Conservation (phyloP, 192 early-diverging fungal species). For the Dimargaris xerosporica region DNA sequence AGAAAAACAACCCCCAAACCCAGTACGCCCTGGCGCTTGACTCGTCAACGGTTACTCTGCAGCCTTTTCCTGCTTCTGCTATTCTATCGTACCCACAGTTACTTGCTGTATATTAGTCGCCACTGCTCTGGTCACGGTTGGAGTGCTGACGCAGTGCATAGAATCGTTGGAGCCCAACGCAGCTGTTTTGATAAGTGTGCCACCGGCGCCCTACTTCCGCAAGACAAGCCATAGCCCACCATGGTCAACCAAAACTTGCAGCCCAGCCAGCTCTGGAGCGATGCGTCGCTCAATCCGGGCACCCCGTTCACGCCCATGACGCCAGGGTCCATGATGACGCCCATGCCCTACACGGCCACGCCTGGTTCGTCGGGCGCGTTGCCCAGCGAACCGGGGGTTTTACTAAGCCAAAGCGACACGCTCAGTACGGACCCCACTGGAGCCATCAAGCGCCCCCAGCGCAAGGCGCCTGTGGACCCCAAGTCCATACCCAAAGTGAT, state of each 20-base stretch:
- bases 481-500: slow-evolving; percentile 36
- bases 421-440: not conserved
- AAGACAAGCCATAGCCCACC: no score
- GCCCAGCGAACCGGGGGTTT: slow-evolving; percentile 2
- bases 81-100: no score
- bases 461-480: slow-evolving; percentile 13
- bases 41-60: no score
- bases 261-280: slow-evolving; percentile 6
- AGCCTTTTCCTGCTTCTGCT: no score
- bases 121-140: no score
- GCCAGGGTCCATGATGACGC: slow-evolving; percentile 5
- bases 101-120: no score
- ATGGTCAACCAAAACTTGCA: slow-evolving; percentile 8
- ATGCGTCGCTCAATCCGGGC: slow-evolving; percentile 7
- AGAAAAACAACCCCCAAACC: no score
- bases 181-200: no score
- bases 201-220: no score
- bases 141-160: no score
- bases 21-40: no score
- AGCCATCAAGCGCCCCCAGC: not conserved
- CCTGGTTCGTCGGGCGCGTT: slow-evolving; percentile 6
- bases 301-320: slow-evolving; percentile 5
- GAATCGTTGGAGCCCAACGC: no score
- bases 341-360: slow-evolving; percentile 1
- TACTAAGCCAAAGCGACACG: slow-evolving; percentile 5